phyloP scores from a whole-genome alignment of 2,329 filamentous ascomycete species.

The Xylariales sp. region DNA sequence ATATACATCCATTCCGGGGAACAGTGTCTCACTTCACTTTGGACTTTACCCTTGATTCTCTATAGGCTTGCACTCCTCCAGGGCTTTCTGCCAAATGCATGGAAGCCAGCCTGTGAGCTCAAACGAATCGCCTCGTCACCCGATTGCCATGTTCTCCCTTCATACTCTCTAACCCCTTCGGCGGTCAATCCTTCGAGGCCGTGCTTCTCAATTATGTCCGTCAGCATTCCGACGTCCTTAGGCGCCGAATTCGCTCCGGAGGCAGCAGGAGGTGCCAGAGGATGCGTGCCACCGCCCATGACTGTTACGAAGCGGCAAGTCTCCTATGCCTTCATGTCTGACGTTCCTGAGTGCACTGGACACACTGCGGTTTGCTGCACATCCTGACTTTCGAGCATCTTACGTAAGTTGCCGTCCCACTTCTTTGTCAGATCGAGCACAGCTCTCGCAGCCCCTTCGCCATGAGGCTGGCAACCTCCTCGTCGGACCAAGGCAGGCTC shows the following conservation, averaged over 20 bases:
- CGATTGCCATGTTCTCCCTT: neutral
- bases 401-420: constrained; percentile 11
- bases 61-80: neutral
- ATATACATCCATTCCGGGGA: too few relatives aligned
- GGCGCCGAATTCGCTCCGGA: constrained; percentile 18
- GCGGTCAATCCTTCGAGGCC: neutral
- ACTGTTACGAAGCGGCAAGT: constrained; percentile 8
- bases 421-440: constrained; percentile 9
- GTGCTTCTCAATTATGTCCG: constrained; percentile 2
- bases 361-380: constrained; percentile 3
- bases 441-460: neutral
- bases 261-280: constrained; percentile 15
- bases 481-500: constrained; percentile 8
- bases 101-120: neutral
- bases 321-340: constrained; percentile 7
- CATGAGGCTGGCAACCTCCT: constrained; percentile 2
- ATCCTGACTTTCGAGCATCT: constrained; percentile 9
- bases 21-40: too few relatives aligned
- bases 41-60: neutral
- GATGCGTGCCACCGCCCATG: constrained; percentile 11
- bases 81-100: neutral
- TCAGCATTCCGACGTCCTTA: constrained; percentile 9
- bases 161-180: constrained; percentile 3
- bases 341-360: constrained; percentile 6
- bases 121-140: neutral